Percentiles rank a stretch among this genome's conserved stretches.
Conservation (phyloP, 1,284 basidiomycete species). For the Cutaneotrichosporon cyanovorans region DNA sequence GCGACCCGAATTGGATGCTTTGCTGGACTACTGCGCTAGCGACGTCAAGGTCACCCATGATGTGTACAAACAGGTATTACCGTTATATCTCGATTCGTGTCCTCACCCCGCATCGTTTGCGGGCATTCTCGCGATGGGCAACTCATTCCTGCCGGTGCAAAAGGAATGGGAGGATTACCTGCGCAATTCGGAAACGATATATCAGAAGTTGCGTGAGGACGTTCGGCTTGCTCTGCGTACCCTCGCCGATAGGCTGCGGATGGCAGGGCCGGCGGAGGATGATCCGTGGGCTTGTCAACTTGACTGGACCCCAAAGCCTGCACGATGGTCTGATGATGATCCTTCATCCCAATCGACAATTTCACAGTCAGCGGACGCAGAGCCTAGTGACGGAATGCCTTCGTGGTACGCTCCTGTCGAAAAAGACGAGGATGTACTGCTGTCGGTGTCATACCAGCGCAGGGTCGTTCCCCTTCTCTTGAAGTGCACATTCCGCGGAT, state of each 20-base stretch:
- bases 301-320: slow-evolving; percentile 88
- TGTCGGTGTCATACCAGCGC: slow-evolving; percentile 10
- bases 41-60: slow-evolving; percentile 81
- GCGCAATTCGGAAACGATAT: slow-evolving; percentile 66
- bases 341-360: no score
- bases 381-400: neutral
- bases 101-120: slow-evolving; percentile 91
- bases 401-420: slow-evolving; percentile 22
- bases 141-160: slow-evolving; percentile 83
- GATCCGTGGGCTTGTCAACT: slow-evolving; percentile 86
- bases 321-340: slow-evolving; percentile 49
- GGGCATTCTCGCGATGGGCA: slow-evolving; percentile 86
- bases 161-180: slow-evolving; percentile 81
- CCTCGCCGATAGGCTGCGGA: slow-evolving; percentile 57
- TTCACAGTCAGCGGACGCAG: no score
- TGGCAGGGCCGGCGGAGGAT: slow-evolving; percentile 51
- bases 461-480: slow-evolving; percentile 41
- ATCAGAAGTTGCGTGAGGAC: slow-evolving; percentile 64
- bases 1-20: slow-evolving; percentile 59
- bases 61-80: slow-evolving; percentile 74
- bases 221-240: slow-evolving; percentile 60
- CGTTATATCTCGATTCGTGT: slow-evolving; percentile 73
- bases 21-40: slow-evolving; percentile 78
- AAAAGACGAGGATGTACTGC: no score
- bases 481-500: slow-evolving; percentile 34